Evolutionary conservation across 768 basidiomycete species (phyloP), one percentile per base, ranked within the genome.

Genomic region (Psilocybe azurescens): DNA sequence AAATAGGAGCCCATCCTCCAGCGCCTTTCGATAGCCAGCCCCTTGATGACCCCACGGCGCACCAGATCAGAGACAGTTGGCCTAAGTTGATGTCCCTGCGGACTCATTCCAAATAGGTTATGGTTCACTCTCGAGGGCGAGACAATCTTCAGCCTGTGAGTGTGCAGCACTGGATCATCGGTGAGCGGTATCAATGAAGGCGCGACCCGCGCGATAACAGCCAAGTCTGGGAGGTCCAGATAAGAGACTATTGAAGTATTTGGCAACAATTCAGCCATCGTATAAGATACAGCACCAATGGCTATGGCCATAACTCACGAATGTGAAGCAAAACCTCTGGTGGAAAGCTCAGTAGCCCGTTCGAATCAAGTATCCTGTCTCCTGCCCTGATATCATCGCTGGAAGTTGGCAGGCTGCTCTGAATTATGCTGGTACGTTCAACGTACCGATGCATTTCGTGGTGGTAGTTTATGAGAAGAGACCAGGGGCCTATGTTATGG

Each of bases 211-310:
- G 83, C 80, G 44, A 90, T 70, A 1, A 78, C 68, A 51, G 82
- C 82, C 50, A 91, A 81, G 69, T 93, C 91, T 0, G 91, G 90
- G 5, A 91, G 73, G 73, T 92, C 91, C 58, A 93, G 79, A 71
- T 84, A 92, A 0, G 87, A 86, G 49, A 89, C 90, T 91, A 59
- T 51, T 29, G 13, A 20, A 58, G 59, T 18, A 39, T 24, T 48
- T 16, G 18, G 39, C 33, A 41, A 54, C 46, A 52, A 6, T 14
- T 18, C 47, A 58, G 54, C 32, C 55, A 30, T 36, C 18, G 13
- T 50, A 53, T 14, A 36, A 56, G 33, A 59, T 28, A 56, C 5
- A 24, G 14, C 47, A 20, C n/a, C n/a, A n/a, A n/a, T n/a, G n/a
- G n/a, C n/a, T n/a, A n/a, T n/a, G n/a, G n/a, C n/a, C 2, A 16